Evolutionary conservation across 208 protist genomes (phyloP).

Genomic region (Lotmaria passim): DNA sequence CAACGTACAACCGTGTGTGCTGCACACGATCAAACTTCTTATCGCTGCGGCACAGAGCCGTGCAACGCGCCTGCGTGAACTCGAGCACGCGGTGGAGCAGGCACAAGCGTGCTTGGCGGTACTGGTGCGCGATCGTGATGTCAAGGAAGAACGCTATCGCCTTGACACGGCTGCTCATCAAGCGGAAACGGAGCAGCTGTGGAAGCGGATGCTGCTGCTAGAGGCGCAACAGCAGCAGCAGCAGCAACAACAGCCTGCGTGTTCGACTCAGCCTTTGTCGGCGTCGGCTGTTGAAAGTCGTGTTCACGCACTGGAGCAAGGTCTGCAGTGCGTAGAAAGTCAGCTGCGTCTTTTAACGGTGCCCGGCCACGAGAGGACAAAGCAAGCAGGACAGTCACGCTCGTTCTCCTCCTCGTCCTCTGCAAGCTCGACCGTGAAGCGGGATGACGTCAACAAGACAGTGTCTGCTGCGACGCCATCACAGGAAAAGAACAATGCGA

Average conservation of each 20-base stretch:
- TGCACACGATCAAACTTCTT: constrained; percentile 32
- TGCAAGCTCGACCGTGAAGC: neutral
- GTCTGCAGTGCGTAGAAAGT: neutral
- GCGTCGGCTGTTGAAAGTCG: neutral
- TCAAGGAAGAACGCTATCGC: constrained; percentile 77
- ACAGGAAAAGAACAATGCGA: too few species aligned
- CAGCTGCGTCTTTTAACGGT: neutral
- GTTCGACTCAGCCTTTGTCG: neutral
- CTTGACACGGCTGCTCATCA: constrained; percentile 40
- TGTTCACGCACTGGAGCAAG: neutral
- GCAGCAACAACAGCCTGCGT: neutral
- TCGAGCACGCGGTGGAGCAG: constrained; percentile 42
- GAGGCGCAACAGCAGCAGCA: constrained; percentile 30
- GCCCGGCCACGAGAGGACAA: neutral
- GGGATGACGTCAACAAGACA: neutral
- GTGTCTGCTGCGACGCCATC: neutral
- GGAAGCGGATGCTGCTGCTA: constrained; percentile 17
- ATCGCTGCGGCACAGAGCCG: constrained; percentile 23
- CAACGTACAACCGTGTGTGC: constrained; percentile 79
- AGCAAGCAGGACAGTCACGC: neutral
- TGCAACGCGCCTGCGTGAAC: constrained; percentile 21
- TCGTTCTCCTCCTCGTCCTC: constrained; percentile 2
- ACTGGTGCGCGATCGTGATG: constrained; percentile 50
- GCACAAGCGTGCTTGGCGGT: constrained; percentile 44
- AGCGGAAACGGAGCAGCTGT: constrained; percentile 21